Conservation (phyloP, 1,139 yeast species). For the Zygotorulaspora mrakii region DNA sequence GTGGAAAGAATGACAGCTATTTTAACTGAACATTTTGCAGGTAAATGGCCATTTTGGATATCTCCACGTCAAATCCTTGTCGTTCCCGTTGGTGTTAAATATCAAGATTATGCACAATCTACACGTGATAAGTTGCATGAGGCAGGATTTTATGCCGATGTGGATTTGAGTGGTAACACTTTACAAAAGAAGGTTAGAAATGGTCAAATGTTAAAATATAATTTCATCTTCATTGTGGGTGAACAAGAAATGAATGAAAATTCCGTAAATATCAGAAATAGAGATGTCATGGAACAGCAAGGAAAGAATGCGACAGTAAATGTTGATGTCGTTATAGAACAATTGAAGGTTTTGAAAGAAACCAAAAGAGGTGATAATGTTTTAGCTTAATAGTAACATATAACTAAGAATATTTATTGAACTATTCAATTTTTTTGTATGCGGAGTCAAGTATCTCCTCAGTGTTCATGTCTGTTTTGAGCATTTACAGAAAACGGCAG, state of each 20-base stretch:
- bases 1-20: conserved; percentile 98
- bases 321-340: conserved; percentile 65
- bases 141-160: conserved; percentile 83
- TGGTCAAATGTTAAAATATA: conserved; percentile 89
- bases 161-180: conserved; percentile 88
- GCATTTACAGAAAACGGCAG: background rate
- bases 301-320: conserved; percentile 81
- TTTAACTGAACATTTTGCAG: conserved; percentile 93
- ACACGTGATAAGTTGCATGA: conserved; percentile 64
- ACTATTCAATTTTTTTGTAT: no score
- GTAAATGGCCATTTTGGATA: conserved; percentile 99
- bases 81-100: conserved; percentile 93
- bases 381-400: conserved; percentile 20
- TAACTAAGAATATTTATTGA: conserved; percentile 4
- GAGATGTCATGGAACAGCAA: conserved; percentile 83
- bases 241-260: conserved; percentile 78
- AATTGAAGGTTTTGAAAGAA: conserved; percentile 59
- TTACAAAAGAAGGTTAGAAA: conserved; percentile 94
- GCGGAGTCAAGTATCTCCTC: no score
- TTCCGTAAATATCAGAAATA: conserved; percentile 86
- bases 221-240: conserved; percentile 93
- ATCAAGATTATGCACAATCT: conserved; percentile 79
- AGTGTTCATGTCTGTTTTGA: no score
- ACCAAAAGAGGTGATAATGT: conserved; percentile 68
- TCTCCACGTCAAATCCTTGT: conserved; percentile 95